Conservation (phyloP, 75 land plant genomes). For the Larix kaempferi region DNA sequence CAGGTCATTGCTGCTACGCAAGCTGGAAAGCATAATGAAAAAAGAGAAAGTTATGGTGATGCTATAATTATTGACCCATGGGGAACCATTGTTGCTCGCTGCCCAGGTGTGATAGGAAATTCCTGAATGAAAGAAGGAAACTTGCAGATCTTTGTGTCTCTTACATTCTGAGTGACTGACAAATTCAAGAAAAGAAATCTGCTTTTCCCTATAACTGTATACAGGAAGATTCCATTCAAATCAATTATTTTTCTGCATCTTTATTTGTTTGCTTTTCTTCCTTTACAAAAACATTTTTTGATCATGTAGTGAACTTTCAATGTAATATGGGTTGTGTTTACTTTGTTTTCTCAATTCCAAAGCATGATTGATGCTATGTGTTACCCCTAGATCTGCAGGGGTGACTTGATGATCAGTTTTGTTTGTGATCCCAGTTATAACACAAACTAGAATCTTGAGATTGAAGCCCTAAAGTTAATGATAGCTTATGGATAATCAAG, state of each 20-base stretch:
- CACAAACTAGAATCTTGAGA: no score
- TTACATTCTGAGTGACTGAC: not conserved
- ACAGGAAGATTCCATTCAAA: not conserved
- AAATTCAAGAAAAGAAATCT: not conserved
- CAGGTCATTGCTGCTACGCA: constrained; percentile 97
- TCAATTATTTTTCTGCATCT: not conserved
- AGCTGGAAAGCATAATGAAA: constrained; percentile 91
- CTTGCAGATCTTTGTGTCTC: not conserved
- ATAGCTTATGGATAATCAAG: no score
- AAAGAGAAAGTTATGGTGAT: constrained; percentile 96
- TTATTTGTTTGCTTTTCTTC: not conserved
- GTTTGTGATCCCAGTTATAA: no score
- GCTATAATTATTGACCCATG: constrained; percentile 94
- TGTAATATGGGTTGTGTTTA: not conserved
- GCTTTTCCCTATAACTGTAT: not conserved
- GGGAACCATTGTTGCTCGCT: constrained; percentile 83
- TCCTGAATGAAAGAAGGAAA: not conserved
- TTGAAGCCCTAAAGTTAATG: no score
- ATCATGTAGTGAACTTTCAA: no score
- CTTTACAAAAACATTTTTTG: not conserved
- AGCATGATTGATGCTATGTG: not conserved
- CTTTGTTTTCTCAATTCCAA: not conserved
- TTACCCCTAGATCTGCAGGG: no score
- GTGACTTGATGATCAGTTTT: no score
- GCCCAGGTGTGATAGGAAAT: constrained; percentile 48